Percentiles rank a stretch among this genome's conserved stretches.
Evolutionary conservation across 768 basidiomycete genomes (phyloP).

Genomic region (Mycena galericulata): DNA sequence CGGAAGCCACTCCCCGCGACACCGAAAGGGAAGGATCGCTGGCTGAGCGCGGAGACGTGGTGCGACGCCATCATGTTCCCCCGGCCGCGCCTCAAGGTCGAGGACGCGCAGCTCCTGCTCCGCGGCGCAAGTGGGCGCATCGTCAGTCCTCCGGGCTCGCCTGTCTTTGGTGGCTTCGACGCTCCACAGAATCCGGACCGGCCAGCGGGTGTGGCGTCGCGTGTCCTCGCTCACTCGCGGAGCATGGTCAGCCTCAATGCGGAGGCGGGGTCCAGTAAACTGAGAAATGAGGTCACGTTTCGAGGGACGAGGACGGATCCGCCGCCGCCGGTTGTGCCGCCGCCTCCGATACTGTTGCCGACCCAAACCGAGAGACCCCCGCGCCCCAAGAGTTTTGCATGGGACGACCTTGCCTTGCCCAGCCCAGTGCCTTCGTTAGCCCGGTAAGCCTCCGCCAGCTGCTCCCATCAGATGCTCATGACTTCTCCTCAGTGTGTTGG

Average conservation of each 20-base stretch:
- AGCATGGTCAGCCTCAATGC: constrained; percentile 34
- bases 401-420: constrained; percentile 68
- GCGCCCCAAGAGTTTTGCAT: constrained; percentile 70
- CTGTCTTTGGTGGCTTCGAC: constrained; percentile 42
- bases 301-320: constrained; percentile 6
- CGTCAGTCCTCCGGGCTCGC: constrained; percentile 64
- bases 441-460: constrained; percentile 48
- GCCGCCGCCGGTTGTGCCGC: constrained; percentile 6
- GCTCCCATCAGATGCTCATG: neutral
- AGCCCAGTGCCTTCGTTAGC: constrained; percentile 71
- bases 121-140: constrained; percentile 46
- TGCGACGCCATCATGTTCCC: constrained; percentile 86
- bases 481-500: constrained; percentile 66
- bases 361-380: constrained; percentile 38
- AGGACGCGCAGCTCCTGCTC: constrained; percentile 38
- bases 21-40: constrained; percentile 66
- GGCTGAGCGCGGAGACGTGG: constrained; percentile 83
- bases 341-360: constrained; percentile 22
- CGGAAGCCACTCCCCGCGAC: constrained; percentile 36
- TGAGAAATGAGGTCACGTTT: neutral
- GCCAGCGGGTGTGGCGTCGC: constrained; percentile 52
- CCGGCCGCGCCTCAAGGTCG: constrained; percentile 74
- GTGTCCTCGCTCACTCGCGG: constrained; percentile 62
- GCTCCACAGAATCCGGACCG: constrained; percentile 29
- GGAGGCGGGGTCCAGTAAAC: constrained; percentile 26